These are phyloP conservation scores for Sungouiozyma ichnusensis DNA, from an alignment of 805 yeast species.

Conservation along the genomic window DNA sequence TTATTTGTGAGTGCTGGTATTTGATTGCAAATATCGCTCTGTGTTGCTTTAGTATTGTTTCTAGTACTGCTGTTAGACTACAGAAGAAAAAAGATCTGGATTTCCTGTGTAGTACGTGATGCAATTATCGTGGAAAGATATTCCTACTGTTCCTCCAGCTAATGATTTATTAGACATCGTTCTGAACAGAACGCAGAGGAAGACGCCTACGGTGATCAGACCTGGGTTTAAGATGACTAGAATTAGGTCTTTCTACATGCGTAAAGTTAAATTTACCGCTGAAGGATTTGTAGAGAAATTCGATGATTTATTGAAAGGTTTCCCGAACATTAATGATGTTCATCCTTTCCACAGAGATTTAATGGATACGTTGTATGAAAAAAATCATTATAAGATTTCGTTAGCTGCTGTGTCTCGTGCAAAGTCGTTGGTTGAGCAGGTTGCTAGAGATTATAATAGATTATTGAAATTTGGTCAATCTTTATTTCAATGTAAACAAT, in stretches of 20 bases:
- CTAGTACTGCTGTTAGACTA: background rate
- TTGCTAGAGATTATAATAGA: constrained; percentile 88
- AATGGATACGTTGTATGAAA: constrained; percentile 95
- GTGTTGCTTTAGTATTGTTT: too few relatives aligned
- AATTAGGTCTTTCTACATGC: constrained; percentile 94
- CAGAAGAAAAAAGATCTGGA: background rate
- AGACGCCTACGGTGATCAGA: constrained; percentile 97
- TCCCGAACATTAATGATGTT: constrained; percentile 93
- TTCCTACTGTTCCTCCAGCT: constrained; percentile 86
- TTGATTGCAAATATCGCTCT: too few relatives aligned
- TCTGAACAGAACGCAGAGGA: constrained; percentile 94
- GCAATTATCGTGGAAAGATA: constrained; percentile 98
- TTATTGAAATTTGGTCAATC: constrained; percentile 96
- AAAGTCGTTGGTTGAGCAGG: constrained; percentile 88
- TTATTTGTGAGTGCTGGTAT: too few relatives aligned
- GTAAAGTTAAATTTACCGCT: constrained; percentile 92
- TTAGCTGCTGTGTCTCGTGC: constrained; percentile 92
- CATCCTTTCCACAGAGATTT: constrained; percentile 98
- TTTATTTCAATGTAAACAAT: constrained; percentile 94
- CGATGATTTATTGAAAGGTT: constrained; percentile 71
- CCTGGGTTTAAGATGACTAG: constrained; percentile 94
- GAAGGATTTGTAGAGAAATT: constrained; percentile 94
- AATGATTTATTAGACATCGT: constrained; percentile 94
- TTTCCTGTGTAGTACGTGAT: constrained; percentile 33
- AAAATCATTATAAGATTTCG: constrained; percentile 95